phyloP scores from a whole-genome alignment of 768 basidiomycete species.

The Tulasnella sp. region DNA sequence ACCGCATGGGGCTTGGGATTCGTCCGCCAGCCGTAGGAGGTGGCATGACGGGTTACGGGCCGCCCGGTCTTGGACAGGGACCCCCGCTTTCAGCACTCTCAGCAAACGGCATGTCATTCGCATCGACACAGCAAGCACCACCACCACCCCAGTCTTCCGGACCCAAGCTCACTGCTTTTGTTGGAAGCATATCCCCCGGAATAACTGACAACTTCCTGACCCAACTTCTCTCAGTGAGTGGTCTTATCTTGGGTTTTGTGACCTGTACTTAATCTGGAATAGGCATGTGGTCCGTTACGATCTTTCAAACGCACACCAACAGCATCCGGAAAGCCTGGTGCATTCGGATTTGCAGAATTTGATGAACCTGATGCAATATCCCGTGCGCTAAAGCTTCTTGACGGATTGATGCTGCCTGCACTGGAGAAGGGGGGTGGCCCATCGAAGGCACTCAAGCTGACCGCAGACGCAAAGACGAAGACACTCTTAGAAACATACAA shows the following conservation, averaged over 20 bases:
- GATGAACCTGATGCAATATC: conserved; percentile 88
- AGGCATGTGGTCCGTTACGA: conserved; percentile 85
- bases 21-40: conserved; percentile 78
- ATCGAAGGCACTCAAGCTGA: conserved; percentile 43
- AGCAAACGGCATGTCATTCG: conserved; percentile 50
- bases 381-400: conserved; percentile 55
- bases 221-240: conserved; percentile 61
- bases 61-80: conserved; percentile 48
- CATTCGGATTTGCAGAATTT: conserved; percentile 94
- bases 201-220: conserved; percentile 77
- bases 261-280: background rate
- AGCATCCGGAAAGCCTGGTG: conserved; percentile 86
- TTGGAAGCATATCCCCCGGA: conserved; percentile 92
- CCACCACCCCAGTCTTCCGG: conserved; percentile 42
- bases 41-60: conserved; percentile 16
- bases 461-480: conserved; percentile 92
- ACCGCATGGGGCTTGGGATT: conserved; percentile 78
- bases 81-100: conserved; percentile 86
- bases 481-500: conserved; percentile 79
- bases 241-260: background rate
- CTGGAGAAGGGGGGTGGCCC: conserved; percentile 36
- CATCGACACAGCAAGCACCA: conserved; percentile 37
- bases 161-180: conserved; percentile 67
- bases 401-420: conserved; percentile 52
- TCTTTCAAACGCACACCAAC: conserved; percentile 90